Conservation (phyloP, 768 basidiomycete species). For the Leucogyrophana mollusca region DNA sequence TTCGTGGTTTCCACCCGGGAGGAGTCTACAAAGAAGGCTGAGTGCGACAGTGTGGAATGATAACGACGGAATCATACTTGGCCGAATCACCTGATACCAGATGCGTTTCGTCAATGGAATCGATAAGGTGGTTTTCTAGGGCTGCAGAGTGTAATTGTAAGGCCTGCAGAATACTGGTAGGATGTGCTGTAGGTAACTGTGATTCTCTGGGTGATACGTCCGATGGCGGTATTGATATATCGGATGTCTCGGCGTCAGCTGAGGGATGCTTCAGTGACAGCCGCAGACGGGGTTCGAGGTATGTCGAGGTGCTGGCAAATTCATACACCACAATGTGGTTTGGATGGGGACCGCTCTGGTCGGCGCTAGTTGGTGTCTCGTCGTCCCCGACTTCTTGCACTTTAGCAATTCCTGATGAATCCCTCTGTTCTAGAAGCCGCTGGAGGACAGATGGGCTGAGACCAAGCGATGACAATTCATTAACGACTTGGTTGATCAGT, state of each 20-base stretch:
- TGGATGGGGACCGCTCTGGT: constrained; percentile 2
- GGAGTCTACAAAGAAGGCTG: constrained; percentile 5
- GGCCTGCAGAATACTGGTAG: constrained; percentile 7
- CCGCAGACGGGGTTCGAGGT: constrained; percentile 56
- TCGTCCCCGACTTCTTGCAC: constrained; percentile 7
- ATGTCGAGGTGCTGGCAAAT: constrained; percentile 43
- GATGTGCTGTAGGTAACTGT: constrained; percentile 9
- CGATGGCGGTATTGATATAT: background rate
- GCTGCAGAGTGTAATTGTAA: constrained; percentile 1
- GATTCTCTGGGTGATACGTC: constrained; percentile 11
- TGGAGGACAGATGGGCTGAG: constrained; percentile 50
- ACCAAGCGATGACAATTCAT: constrained; percentile 74
- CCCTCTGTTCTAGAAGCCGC: constrained; percentile 31
- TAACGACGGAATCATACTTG: constrained; percentile 7
- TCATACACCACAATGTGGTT: constrained; percentile 52
- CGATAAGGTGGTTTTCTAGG: background rate
- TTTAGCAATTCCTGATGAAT: constrained; percentile 7
- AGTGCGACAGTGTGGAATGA: background rate
- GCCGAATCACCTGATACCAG: background rate
- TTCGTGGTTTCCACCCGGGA: constrained; percentile 33
- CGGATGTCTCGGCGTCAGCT: background rate
- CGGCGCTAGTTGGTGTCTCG: background rate
- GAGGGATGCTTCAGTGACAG: constrained; percentile 38
- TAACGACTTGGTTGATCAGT: constrained; percentile 78
- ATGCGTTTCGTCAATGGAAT: background rate